A percentile compares a stretch with the other conserved stretches of the same genome.
These are phyloP conservation scores for Iodosphaeria phyllophila DNA, from an alignment of 2,329 filamentous ascomycete genomes.

Conservation along the genomic window DNA sequence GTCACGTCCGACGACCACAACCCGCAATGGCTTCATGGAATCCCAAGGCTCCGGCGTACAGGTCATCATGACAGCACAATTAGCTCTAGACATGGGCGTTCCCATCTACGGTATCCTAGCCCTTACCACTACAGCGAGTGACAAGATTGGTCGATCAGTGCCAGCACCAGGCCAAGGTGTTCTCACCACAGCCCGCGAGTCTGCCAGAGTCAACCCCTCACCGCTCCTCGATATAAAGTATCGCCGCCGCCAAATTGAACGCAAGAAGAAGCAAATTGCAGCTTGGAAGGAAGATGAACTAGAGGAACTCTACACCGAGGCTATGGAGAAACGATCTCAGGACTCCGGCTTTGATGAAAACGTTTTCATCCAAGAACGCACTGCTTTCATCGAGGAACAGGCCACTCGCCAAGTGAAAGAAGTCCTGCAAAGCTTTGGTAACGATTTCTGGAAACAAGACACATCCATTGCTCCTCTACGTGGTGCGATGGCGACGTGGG, in stretches of 20 bases:
- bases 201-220: constrained; percentile 79
- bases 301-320: constrained; percentile 81
- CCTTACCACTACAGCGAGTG: constrained; percentile 85
- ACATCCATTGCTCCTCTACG: constrained; percentile 84
- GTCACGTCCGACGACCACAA: constrained; percentile 94
- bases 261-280: constrained; percentile 85
- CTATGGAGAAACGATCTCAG: constrained; percentile 75
- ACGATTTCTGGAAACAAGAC: constrained; percentile 98
- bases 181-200: constrained; percentile 83
- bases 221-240: constrained; percentile 96
- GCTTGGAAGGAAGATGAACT: constrained; percentile 93
- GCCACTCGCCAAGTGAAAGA: constrained; percentile 84
- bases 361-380: constrained; percentile 73
- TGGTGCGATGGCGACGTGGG: constrained; percentile 93
- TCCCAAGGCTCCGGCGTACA: constrained; percentile 97
- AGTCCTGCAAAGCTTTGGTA: constrained; percentile 78
- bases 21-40: constrained; percentile 97
- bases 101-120: constrained; percentile 92
- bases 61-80: constrained; percentile 91
- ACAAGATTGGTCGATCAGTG: constrained; percentile 97
- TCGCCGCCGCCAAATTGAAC: constrained; percentile 82
- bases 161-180: constrained; percentile 95
- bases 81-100: constrained; percentile 95
- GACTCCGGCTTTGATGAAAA: constrained; percentile 58
- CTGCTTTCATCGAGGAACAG: constrained; percentile 72